phyloP scores from a whole-genome alignment of 345 rosid genomes.

The Bruguiera gymnorhiza region DNA sequence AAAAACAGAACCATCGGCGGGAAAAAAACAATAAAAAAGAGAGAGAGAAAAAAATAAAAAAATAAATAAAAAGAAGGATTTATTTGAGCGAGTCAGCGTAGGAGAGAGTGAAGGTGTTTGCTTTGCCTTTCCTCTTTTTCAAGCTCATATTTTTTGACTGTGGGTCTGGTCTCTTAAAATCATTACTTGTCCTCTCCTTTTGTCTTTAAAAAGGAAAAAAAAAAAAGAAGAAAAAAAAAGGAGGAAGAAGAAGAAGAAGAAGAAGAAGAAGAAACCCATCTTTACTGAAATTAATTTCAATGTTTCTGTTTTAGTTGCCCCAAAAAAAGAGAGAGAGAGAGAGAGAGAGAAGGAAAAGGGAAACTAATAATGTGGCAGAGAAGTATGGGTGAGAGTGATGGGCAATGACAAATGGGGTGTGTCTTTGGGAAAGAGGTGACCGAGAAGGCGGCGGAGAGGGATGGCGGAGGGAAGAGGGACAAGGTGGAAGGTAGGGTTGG shows the following conservation, averaged over 20 bases:
- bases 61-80: too few species aligned
- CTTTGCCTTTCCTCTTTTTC: neutral
- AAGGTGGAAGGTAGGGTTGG: constrained; percentile 20
- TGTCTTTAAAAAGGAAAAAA: constrained; percentile 29
- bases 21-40: too few species aligned
- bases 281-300: neutral
- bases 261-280: neutral
- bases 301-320: constrained; percentile 7
- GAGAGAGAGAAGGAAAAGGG: neutral
- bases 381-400: constrained; percentile 3
- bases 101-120: constrained; percentile 10
- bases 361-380: constrained; percentile 9
- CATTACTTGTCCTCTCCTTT: constrained; percentile 39
- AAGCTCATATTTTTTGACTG: constrained; percentile 28
- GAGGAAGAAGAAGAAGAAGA: too few species aligned
- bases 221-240: too few species aligned
- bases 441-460: constrained; percentile 6
- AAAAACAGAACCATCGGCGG: too few species aligned
- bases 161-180: constrained; percentile 20
- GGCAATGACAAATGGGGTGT: constrained; percentile 27
- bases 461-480: constrained; percentile 13
- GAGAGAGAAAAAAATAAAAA: too few species aligned
- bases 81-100: too few species aligned
- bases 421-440: constrained; percentile 31
- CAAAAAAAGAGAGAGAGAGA: constrained; percentile 2